Base-by-base conservation (phyloP, 2,329 filamentous ascomycete species). In the Phyllosticta ampelicida region DNA sequence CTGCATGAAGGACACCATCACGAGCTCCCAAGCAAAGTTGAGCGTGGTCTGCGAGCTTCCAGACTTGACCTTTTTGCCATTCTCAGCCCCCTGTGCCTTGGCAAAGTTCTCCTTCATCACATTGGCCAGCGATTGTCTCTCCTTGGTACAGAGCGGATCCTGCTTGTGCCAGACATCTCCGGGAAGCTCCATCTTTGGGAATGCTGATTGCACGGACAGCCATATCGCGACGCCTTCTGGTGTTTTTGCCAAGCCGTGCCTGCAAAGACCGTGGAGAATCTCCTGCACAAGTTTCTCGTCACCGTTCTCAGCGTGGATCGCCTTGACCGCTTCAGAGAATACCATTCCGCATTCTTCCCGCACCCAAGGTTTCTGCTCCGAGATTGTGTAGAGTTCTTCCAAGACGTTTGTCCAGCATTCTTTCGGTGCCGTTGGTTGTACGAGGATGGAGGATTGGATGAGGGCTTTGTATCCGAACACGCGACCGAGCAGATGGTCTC, bases 181-280 rank as follows among this genome's bases (percentile, higher is more conserved):
- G 0, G 86, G 86, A 49, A 87, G 75, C 54, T 82, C 81, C 57
- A 86, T 77, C 8, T 80, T 75, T 0, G 86, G 81, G 64, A 88
- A 90, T 19, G 75, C 75, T 55, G 81, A 80, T 61, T 82, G 79
- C 1, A 87, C 81, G 5, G 83, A 81, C 29, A 97, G 77, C 90
- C 91, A 97, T 59, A 96, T 83, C 0, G 89, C 90, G 20, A 96
- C 84, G 6, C 91, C 92, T 69, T 97, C 92, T 0, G 90, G 86
- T 0, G 90, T 92, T 70, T 87, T 87, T 9, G 85, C 83, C 53
- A 95, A 76, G 9, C 86, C 85, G 53, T 82, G 80, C 16, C 82
- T 78, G 19, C 78, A 77, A 9, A 95, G 68, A 48, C 79, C 80
- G 60, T 82, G 74, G 36, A 95, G 75, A 0, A 86, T 84, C 23